Base-by-base conservation (phyloP, 2,329 filamentous ascomycete genomes). In the Ophidiomyces ophidiicola region DNA sequence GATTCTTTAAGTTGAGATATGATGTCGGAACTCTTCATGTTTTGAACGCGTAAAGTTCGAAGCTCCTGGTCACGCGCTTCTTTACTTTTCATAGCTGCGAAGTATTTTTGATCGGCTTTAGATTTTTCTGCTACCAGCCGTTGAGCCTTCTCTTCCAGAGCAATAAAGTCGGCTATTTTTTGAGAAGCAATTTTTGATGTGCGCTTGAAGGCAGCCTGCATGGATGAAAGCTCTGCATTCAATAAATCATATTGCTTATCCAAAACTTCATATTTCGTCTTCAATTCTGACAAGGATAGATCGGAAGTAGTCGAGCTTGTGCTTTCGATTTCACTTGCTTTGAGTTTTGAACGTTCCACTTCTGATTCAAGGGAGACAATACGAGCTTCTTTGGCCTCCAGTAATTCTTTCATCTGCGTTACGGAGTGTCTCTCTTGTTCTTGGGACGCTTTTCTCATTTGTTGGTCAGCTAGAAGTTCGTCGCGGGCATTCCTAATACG, bases 31-130 rank as follows among this genome's bases (percentile, higher is more conserved):
- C 83, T 92, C 62, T 93, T 93, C 33, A 75, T 71, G 54, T 88
- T 92, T 58, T 96, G 87, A 45, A 77, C 71, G 44, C 85, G 78
- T 42, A 94, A 66, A 3, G 79, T 74, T 49, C 82, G 73, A 32
- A 92, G 79, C 61, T 96, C 88, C 43, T 74, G 71, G 42, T 86
- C 80, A 36, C 85, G 74, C 31, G 82, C 79, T 53, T 96, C 88
- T 54, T 88, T 92, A 50, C 87, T 81, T 57, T 94, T 94, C 70
- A 93, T 86, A 6, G 87, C 85, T 1, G 83, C 84, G 59, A 96
- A 96, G 57, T 93, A 98, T 61, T 96, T 96, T 55, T 96, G 88
- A 54, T 98, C 90, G 1, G 88, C 88, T 61, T 94, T 96, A 48
- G 80, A 78, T 66, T 98, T 98, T 61, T 98, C 86, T 0, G 85